phyloP scores from a whole-genome alignment of 805 yeast species.

The Tetrapisispora namnaoensis region DNA sequence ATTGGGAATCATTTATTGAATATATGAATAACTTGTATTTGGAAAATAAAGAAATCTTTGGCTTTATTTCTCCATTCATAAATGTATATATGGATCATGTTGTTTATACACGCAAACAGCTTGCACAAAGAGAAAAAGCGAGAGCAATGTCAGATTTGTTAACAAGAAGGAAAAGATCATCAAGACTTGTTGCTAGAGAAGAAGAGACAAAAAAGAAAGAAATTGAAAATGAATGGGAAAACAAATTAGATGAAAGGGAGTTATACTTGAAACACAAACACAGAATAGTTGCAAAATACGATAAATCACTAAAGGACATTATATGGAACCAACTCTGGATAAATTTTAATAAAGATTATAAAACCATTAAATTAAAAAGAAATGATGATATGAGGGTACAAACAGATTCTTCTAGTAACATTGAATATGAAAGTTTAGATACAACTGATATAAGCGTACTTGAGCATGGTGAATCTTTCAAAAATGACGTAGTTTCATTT shows the following conservation, averaged over 20 bases:
- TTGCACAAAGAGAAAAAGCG: slow-evolving; percentile 45
- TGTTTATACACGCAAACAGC: slow-evolving; percentile 19
- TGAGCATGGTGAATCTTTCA: slow-evolving; percentile 1
- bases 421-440: neutral
- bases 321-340: slow-evolving; percentile 26
- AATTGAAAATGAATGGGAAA: slow-evolving; percentile 32
- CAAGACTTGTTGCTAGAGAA: slow-evolving; percentile 61
- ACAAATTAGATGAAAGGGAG: slow-evolving; percentile 31
- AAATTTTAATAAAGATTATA: slow-evolving; percentile 22
- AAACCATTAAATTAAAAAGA: slow-evolving; percentile 12
- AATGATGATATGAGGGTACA: slow-evolving; percentile 2
- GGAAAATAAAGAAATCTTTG: slow-evolving; percentile 6
- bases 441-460: slow-evolving; percentile 1
- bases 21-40: slow-evolving; percentile 6
- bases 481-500: neutral
- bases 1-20: slow-evolving; percentile 20
- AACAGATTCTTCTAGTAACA: neutral
- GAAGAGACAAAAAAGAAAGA: slow-evolving; percentile 42
- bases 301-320: slow-evolving; percentile 20
- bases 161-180: slow-evolving; percentile 63
- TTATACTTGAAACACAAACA: slow-evolving; percentile 20
- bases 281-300: slow-evolving; percentile 16
- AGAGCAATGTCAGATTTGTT: slow-evolving; percentile 52
- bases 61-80: slow-evolving; percentile 9
- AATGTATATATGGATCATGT: slow-evolving; percentile 17